Evolutionary conservation across 345 rosid species (phyloP).

Genomic region (Raphanus raphanistrum): DNA sequence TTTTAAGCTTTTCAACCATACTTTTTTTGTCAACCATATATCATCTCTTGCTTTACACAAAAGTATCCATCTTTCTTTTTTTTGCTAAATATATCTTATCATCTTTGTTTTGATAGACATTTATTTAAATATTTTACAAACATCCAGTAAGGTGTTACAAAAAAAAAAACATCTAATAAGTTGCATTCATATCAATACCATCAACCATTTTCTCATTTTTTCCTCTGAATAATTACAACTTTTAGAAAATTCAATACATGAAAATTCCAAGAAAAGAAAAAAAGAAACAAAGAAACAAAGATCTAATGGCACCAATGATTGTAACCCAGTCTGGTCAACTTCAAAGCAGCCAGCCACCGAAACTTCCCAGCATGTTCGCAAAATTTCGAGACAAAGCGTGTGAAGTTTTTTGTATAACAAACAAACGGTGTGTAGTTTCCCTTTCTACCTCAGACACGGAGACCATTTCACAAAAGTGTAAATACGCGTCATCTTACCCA

Average conservation of each 20-base stretch:
- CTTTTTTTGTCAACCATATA: background rate
- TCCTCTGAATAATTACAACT: background rate
- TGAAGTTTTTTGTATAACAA: background rate
- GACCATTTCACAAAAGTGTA: slow-evolving; percentile 15
- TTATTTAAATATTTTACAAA: background rate
- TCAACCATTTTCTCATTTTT: background rate
- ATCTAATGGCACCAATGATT: slow-evolving; percentile 1
- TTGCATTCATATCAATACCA: background rate
- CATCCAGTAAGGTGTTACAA: no score
- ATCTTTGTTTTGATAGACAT: background rate
- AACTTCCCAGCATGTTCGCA: slow-evolving; percentile 17
- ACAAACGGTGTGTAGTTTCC: slow-evolving; percentile 17
- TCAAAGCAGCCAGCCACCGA: slow-evolving; percentile 8
- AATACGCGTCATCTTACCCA: slow-evolving; percentile 47
- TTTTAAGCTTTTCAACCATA: background rate
- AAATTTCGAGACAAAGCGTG: background rate
- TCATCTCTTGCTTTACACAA: slow-evolving; percentile 10
- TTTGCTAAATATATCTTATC: no score
- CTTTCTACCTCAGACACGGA: slow-evolving; percentile 7
- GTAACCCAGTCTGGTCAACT: slow-evolving; percentile 10
- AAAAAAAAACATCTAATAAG: background rate
- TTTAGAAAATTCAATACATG: background rate
- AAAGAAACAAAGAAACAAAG: background rate
- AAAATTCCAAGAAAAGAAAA: background rate
- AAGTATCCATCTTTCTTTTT: slow-evolving; percentile 6